Evolutionary conservation across 116 monocot genomes (phyloP), one percentile per base, ranked within the genome.

Genomic region (Papilionanthe hybrid): DNA sequence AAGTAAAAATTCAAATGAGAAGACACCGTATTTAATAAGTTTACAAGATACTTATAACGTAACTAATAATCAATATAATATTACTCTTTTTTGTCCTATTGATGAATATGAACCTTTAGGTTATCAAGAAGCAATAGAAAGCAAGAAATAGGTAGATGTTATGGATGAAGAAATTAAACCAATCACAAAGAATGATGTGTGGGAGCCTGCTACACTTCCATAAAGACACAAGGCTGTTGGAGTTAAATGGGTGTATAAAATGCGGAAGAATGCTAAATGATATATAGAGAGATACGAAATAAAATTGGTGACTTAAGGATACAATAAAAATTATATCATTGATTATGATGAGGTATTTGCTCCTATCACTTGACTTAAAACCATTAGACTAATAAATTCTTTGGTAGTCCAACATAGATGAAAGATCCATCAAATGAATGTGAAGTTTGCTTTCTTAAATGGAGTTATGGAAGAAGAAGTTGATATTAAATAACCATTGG

Each of bases 401-500:
- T 47, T 47, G 5, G 7, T 7, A 47, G 7, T 7, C 0, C 10
- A 47, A 47, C 10, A 47, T 47, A 7, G 9, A 47, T 47, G 47
- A 7, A 7, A 37, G 47, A 47, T 47, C 47, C 47, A 47, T 7
- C 47, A 47, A 4, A 47, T 47, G 5, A 7, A 47, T 47, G 10
- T 47, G 5, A 47, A 47, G 47, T 47, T 0, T 10, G 10, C 47
- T 6, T 47, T 2, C 47, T 47, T 0, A 10, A 47, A 47, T 47
- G 5, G 47, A 47, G 47, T 47, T 47, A 50, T 76, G 9, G 49
- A 76, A 23, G 50, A 76, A 49, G 49, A 76, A 20, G 76, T 76
- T 15, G 53, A 50, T 50, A 41, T 76, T 48, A 50, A 19, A 47
- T 27, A 76, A 41, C 50, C 49, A 6, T 42, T 22, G 10, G 76